These are phyloP conservation scores for Casuarina cunninghamiana DNA, from an alignment of 306 rosid genomes.

Conservation along the genomic window DNA sequence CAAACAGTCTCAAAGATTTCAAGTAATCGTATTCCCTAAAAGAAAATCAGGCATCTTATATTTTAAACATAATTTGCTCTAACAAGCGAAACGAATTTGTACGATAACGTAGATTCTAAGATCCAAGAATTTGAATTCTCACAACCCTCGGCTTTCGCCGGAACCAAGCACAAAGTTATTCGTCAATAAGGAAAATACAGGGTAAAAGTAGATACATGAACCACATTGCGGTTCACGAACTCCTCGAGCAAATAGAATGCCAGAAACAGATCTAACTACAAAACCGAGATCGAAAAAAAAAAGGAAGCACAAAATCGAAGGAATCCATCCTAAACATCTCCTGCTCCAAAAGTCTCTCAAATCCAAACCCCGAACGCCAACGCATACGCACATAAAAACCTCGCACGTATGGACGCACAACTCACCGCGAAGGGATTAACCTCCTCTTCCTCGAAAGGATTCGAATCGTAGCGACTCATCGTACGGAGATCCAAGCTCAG, in stretches of 20 bases:
- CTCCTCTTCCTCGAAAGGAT: conserved; percentile 70
- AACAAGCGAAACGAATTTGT: not conserved
- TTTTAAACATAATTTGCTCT: not conserved
- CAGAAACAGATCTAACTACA: conserved; percentile 29
- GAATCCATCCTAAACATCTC: not conserved
- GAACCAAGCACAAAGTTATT: not conserved
- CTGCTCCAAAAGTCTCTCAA: not conserved
- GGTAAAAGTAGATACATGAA: not conserved
- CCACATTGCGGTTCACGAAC: conserved; percentile 22
- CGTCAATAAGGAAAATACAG: not conserved
- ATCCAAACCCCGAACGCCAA: not conserved
- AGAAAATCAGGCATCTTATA: not conserved
- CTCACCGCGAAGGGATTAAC: conserved; percentile 80
- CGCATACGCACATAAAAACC: not conserved
- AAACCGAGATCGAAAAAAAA: conserved; percentile 15
- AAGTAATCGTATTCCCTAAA: not conserved
- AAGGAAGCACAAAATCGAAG: not conserved
- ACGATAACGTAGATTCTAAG: not conserved
- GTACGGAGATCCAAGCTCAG: conserved; percentile 30
- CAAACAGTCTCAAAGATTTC: not conserved
- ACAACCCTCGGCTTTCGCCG: not conserved
- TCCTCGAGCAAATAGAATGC: not conserved
- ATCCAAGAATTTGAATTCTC: not conserved
- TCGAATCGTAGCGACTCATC: conserved; percentile 72
- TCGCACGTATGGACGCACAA: conserved; percentile 1